Base-by-base conservation (phyloP, 2,329 filamentous ascomycete species). In the Fusarium sp. region DNA sequence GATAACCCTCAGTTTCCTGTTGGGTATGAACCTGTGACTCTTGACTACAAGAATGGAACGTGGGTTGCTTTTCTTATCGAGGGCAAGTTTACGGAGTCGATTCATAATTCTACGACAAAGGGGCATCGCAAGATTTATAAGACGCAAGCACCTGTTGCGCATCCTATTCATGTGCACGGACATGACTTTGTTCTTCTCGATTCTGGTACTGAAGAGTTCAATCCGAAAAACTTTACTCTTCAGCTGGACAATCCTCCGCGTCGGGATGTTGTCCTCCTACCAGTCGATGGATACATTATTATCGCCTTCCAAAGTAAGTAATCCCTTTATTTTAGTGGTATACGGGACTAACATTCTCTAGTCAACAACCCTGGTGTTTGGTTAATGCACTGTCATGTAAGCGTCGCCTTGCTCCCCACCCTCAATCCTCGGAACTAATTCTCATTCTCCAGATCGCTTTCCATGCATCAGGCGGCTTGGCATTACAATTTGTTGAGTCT, bases 371-470 rank as follows among this genome's bases (percentile, higher is more conserved):
- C 59, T 23, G 49, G 59, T 13, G 59, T 61, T 23, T 61, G 49
- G 59, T 10, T 61, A 2, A 61, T 57, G 59, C 59, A 57, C 12
- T 61, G 49, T 28, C 59, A 61, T 44, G 59, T 61, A 61, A 61
- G 59, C 37, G 28, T 52, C 18, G n/a, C 16, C 21, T 11, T 10
- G 10, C 3, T 23, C 30, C 2, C 4, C 50, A 35, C 9, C 18
- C 33, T 30, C 50, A 23, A 54, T 54, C 19, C 33, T 28, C 50
- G 18, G 19, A 54, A 54, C 25, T 54, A 38, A 40, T 9, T 16
- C 13, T 9, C 6, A 0, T 7, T 6, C 8, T 19, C 7, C 19
- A 44, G 59, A 61, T 61, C 28, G 59, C 49, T 4, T 61, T 52
- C 21, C 50, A 57, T 6, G 49, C 50, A 21, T 54, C 25, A 23